phyloP scores from a whole-genome alignment of 495 filamentous ascomycete species.

The Neurospora sublineolata region DNA sequence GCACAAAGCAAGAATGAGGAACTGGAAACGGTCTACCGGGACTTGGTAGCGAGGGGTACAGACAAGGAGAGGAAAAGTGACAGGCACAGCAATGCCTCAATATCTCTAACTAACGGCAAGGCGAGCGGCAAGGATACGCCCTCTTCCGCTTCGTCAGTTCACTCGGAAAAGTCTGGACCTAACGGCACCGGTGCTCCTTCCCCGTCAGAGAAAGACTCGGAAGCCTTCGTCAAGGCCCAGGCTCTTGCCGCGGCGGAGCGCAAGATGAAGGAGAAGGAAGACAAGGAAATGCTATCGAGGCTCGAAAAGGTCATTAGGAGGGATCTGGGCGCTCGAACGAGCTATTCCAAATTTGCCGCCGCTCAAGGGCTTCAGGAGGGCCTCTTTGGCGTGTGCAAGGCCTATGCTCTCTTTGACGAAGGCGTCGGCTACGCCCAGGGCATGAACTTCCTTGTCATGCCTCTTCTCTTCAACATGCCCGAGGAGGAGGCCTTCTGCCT shows the following conservation, averaged over 20 bases:
- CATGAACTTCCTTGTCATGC: conserved; percentile 98
- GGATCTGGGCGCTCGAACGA: conserved; percentile 85
- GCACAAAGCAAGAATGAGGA: conserved; percentile 89
- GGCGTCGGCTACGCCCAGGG: conserved; percentile 94
- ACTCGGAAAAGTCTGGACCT: conserved; percentile 65
- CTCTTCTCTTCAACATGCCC: conserved; percentile 96
- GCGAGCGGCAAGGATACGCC: conserved; percentile 46
- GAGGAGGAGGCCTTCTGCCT: conserved; percentile 95
- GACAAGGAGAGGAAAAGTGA: conserved; percentile 55
- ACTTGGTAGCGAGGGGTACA: conserved; percentile 68
- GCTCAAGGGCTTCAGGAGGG: conserved; percentile 86
- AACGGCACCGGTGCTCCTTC: conserved; percentile 46
- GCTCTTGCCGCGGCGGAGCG: conserved; percentile 51
- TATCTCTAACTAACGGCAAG: conserved; percentile 21
- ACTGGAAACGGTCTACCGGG: conserved; percentile 75
- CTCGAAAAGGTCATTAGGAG: conserved; percentile 85
- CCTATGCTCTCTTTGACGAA: conserved; percentile 92
- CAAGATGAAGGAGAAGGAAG: conserved; percentile 66
- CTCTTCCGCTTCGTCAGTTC: conserved; percentile 72
- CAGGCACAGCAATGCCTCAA: conserved; percentile 34
- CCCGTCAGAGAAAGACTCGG: conserved; percentile 52
- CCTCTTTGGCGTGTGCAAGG: conserved; percentile 90
- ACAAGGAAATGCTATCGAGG: conserved; percentile 56
- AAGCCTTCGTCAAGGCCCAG: conserved; percentile 55
- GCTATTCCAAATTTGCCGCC: conserved; percentile 87